These are phyloP conservation scores for Ailanthus altissimus DNA, from an alignment of 345 rosid genomes.

Conservation along the genomic window DNA sequence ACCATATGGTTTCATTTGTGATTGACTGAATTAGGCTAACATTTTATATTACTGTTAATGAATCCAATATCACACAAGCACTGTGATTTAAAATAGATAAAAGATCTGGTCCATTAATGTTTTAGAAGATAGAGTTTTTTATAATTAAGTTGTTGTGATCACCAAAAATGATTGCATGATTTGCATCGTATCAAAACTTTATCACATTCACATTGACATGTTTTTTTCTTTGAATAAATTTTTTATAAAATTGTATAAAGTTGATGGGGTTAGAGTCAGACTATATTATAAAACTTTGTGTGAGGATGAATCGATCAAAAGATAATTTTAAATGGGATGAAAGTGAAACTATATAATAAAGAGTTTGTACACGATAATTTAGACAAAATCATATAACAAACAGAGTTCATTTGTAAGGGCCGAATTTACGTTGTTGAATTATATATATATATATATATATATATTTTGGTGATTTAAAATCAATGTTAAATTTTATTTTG, in stretches of 20 bases:
- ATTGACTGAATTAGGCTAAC: neutral
- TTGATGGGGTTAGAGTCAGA: neutral
- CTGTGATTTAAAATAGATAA: neutral
- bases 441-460: neutral
- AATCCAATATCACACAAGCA: neutral
- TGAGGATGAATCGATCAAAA: neutral
- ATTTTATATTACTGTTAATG: neutral
- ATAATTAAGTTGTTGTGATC: neutral
- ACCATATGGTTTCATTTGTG: neutral
- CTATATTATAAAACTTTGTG: neutral
- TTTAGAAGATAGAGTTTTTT: neutral
- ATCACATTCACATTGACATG: neutral
- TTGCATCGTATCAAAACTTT: constrained; percentile 1
- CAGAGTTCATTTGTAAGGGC: neutral
- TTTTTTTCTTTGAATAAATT: neutral
- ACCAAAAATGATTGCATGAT: neutral
- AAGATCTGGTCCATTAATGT: neutral
- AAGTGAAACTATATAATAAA: neutral
- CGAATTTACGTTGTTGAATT: neutral
- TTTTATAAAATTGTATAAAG: neutral
- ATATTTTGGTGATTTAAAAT: too few relatives aligned
- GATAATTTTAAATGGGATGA: constrained; percentile 7
- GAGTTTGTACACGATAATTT: neutral
- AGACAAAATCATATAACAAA: neutral
- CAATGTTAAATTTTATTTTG: too few relatives aligned